Conservation (phyloP, 768 basidiomycete species). For the Suillus luteus region DNA sequence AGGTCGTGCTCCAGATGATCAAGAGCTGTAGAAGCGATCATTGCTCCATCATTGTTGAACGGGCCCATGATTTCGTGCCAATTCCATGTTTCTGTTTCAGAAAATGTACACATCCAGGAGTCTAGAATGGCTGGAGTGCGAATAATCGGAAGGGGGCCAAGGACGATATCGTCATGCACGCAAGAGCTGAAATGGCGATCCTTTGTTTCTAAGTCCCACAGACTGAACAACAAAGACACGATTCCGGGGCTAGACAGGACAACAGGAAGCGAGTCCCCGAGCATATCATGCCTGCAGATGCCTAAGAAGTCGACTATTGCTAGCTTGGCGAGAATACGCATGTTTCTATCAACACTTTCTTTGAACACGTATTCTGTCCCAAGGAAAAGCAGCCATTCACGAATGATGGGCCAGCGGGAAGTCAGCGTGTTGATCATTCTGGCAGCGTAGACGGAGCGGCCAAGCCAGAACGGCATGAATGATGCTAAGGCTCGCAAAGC, state of each 20-base stretch:
- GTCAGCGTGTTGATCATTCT: constrained; percentile 13
- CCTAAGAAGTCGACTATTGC: constrained; percentile 25
- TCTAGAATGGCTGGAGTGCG: constrained; percentile 24
- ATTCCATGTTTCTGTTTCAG: constrained; percentile 26
- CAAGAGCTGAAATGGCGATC: constrained; percentile 22
- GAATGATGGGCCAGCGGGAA: constrained; percentile 23
- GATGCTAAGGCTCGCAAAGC: constrained; percentile 21
- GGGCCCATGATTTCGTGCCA: constrained; percentile 30
- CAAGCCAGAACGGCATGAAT: constrained; percentile 15
- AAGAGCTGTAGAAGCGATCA: constrained; percentile 26
- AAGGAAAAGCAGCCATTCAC: constrained; percentile 29
- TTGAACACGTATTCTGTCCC: constrained; percentile 26
- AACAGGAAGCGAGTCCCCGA: constrained; percentile 21
- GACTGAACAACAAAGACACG: constrained; percentile 24
- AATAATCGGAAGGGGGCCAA: constrained; percentile 8
- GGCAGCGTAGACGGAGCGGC: constrained; percentile 6
- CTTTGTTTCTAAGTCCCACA: constrained; percentile 30
- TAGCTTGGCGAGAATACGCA: constrained; percentile 25
- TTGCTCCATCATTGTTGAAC: constrained; percentile 21
- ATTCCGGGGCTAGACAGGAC: constrained; percentile 23
- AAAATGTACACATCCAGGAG: constrained; percentile 30
- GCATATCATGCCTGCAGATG: constrained; percentile 18
- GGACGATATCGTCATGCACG: constrained; percentile 9
- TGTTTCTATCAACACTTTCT: constrained; percentile 20
- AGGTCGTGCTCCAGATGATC: constrained; percentile 28